These are phyloP conservation scores for Penicillium sp. DNA, from an alignment of 2,329 filamentous ascomycete species.

Conservation along the genomic window DNA sequence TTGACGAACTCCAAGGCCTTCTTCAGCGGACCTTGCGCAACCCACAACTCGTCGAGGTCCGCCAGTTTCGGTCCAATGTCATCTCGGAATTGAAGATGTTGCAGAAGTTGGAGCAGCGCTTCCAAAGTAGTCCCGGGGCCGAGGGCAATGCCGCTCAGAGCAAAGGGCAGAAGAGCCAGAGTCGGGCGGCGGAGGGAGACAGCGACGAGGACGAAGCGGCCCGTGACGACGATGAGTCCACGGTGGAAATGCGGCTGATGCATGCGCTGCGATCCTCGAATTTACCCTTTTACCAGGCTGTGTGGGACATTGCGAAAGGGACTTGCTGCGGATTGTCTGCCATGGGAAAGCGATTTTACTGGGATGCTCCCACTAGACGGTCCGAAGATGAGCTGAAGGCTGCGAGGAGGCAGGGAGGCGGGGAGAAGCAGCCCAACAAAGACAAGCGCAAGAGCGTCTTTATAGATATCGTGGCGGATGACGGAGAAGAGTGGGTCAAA, in stretches of 20 bases:
- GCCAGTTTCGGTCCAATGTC: slow-evolving; percentile 45
- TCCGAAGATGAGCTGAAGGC: slow-evolving; percentile 2
- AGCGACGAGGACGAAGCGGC: neutral
- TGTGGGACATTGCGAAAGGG: slow-evolving; percentile 58
- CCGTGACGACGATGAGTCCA: slow-evolving; percentile 6
- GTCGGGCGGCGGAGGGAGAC: slow-evolving; percentile 6
- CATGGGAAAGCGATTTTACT: slow-evolving; percentile 54
- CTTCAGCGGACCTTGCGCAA: slow-evolving; percentile 38
- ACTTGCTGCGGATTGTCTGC: slow-evolving; percentile 49
- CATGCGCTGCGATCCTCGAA: slow-evolving; percentile 61
- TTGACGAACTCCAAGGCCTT: slow-evolving; percentile 41
- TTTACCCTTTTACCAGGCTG: slow-evolving; percentile 56
- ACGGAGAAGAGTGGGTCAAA: slow-evolving; percentile 62
- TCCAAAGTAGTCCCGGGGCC: slow-evolving; percentile 8
- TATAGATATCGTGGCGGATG: slow-evolving; percentile 59
- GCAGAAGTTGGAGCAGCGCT: slow-evolving; percentile 36
- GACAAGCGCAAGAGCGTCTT: slow-evolving; percentile 48
- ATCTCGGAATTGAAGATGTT: slow-evolving; percentile 45
- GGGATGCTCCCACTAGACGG: slow-evolving; percentile 22
- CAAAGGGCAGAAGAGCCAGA: neutral
- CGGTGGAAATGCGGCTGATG: slow-evolving; percentile 32
- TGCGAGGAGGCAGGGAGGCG: slow-evolving; percentile 3
- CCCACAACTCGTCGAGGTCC: slow-evolving; percentile 45
- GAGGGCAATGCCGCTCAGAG: neutral
- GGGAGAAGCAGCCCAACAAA: slow-evolving; percentile 27